Base-by-base conservation (phyloP, 208 protist species). In the Leptomonas seymouri region DNA sequence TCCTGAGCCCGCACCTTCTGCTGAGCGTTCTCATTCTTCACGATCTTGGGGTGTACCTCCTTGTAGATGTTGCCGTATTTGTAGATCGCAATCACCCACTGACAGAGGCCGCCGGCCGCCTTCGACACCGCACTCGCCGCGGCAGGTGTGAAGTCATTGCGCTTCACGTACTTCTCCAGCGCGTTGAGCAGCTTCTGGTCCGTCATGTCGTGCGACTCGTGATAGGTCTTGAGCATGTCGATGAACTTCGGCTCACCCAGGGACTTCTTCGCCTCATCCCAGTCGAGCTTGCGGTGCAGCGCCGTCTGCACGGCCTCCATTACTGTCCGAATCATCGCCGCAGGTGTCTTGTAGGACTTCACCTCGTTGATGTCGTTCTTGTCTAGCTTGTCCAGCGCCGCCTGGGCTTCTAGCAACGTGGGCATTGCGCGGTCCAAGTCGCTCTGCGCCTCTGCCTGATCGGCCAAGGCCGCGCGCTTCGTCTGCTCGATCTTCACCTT, bases 71-170 rank as follows among this genome's bases (percentile, higher is more conserved):
- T 90, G 42, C 93, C 97, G 78, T 98, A 99, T 69, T 97, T 94
- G 75, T 99, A 90, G 81, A 99, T 99, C 27, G 98, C 98, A 64
- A 97, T 91, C 21, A 99, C 97, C 99, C 99, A 99, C 87, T 98
- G 86, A 80, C 97, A 99, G 11, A 99, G 78, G 36, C 95, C 96
- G 74, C 89, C 91, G 18, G 94, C 97, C 16, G 98, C 98, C 58
- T 89, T 91, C 3, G 98, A 99, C 62, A 99, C 97, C n/a, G 89
- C 86, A 49, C 81, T 86, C 53, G 95, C 93, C 23, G 87, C 84
- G 2, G 88, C 85, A 7, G 93, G 95, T 14, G 93, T 95, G 75
- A 99, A 99, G 54, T 98, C 94, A 42, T 80, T 78, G 34, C 96
- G 79, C 58, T 90, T 91, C n/a, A 96, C 97, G 76, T 91, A 98